phyloP scores from a whole-genome alignment of 345 rosid species.

The thale cress (Arabidopsis thaliana) region TAIR10.1 NC_003070.9:18319001-18319500 shows the following conservation, averaged over 20 bases:
- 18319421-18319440: constrained; percentile 64
- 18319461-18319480: constrained; percentile 64
- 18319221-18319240: constrained; percentile 48
- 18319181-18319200: constrained; percentile 51
- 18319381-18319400: constrained; percentile 67
- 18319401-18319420: constrained; percentile 63
- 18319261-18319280: constrained; percentile 54
- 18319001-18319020: constrained; percentile 55
- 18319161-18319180: constrained; percentile 56
- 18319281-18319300: constrained; percentile 56
- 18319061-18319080: constrained; percentile 42
- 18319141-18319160: constrained; percentile 53
- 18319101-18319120: constrained; percentile 60
- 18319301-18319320: constrained; percentile 73
- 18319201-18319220: constrained; percentile 49
- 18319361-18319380: constrained; percentile 60
- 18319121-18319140: constrained; percentile 57
- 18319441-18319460: constrained; percentile 54
- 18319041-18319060: constrained; percentile 54
- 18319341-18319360: constrained; percentile 59
- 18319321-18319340: constrained; percentile 55
- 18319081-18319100: constrained; percentile 53
- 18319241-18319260: constrained; percentile 58
- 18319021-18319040: constrained; percentile 54
- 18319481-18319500: constrained; percentile 70